Evolutionary conservation across 176 grass and related monocot species (phyloP).

Genomic region (Melocanna baccifera): DNA sequence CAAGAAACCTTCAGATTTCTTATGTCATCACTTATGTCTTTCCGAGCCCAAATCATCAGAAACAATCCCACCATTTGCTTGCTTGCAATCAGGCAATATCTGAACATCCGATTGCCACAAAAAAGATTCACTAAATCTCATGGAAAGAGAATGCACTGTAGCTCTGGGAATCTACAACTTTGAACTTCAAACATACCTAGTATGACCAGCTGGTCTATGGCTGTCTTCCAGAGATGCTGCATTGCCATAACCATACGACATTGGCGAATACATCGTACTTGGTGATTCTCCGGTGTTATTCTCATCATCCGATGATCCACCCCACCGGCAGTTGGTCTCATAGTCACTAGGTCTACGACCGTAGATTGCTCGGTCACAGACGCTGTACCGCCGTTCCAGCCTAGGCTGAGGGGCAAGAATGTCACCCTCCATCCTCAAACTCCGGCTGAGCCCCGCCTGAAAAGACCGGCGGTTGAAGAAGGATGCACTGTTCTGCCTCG

Average conservation of each 20-base stretch:
- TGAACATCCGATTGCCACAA: constrained; percentile 25
- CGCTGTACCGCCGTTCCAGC: constrained; percentile 82
- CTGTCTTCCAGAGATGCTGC: constrained; percentile 59
- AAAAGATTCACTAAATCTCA: not conserved
- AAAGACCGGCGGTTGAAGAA: constrained; percentile 87
- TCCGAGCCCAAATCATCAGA: constrained; percentile 86
- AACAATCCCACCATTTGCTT: constrained; percentile 99
- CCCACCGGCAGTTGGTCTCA: constrained; percentile 75
- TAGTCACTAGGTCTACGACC: constrained; percentile 78
- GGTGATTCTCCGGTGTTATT: constrained; percentile 77
- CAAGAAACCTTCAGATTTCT: constrained; percentile 98
- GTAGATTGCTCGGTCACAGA: constrained; percentile 78
- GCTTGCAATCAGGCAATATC: constrained; percentile 85
- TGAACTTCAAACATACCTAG: constrained; percentile 33
- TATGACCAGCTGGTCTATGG: constrained; percentile 49
- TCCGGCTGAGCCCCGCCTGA: constrained; percentile 78
- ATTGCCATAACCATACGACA: constrained; percentile 75
- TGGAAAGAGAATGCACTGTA: not conserved
- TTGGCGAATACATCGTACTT: constrained; percentile 73
- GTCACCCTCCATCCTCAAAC: constrained; percentile 82
- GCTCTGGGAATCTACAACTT: not conserved
- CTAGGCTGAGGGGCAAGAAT: constrained; percentile 67
- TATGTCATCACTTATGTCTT: constrained; percentile 74
- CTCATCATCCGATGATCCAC: constrained; percentile 79
- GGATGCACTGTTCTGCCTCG: constrained; percentile 51